These are phyloP conservation scores for Arabis hirsuta DNA, from an alignment of 345 rosid species.

Conservation along the genomic window DNA sequence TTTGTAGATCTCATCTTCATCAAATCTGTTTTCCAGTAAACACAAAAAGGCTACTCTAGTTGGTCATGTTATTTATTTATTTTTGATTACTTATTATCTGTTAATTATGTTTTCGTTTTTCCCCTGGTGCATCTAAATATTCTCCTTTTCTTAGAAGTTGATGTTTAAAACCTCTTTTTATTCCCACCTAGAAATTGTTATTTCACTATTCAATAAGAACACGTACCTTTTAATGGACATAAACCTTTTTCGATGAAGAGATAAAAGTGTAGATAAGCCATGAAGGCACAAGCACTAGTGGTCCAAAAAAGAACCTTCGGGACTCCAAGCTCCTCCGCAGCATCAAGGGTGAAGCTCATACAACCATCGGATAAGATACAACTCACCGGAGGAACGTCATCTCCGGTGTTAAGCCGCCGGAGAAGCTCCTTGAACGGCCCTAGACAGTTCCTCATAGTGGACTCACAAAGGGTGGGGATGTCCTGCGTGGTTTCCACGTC, in stretches of 20 bases:
- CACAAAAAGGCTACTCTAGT: no score
- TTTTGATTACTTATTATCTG: no score
- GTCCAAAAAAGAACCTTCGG: slow-evolving; percentile 31
- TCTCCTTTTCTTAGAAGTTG: no score
- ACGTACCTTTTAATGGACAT: slow-evolving; percentile 29
- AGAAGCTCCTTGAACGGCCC: slow-evolving; percentile 32
- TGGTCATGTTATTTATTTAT: no score
- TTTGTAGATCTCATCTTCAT: not conserved
- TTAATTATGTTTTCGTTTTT: no score
- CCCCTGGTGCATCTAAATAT: no score
- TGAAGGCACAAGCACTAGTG: slow-evolving; percentile 28
- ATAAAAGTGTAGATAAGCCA: slow-evolving; percentile 9
- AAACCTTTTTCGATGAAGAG: slow-evolving; percentile 5
- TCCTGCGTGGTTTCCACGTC: slow-evolving; percentile 25
- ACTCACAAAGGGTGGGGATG: slow-evolving; percentile 3
- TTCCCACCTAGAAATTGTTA: no score
- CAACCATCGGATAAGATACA: slow-evolving; percentile 28
- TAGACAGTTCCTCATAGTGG: slow-evolving; percentile 20
- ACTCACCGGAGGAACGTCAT: slow-evolving; percentile 25
- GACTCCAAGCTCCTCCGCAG: slow-evolving; percentile 30
- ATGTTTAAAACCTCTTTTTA: no score
- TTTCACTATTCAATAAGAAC: not conserved
- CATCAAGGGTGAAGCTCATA: slow-evolving; percentile 32
- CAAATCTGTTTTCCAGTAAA: no score
- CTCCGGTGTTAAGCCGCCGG: not conserved